Percentiles rank a stretch among this genome's conserved stretches.
phyloP scores from a whole-genome alignment of 2,329 filamentous ascomycete species.

The Colletotrichum sidae region DNA sequence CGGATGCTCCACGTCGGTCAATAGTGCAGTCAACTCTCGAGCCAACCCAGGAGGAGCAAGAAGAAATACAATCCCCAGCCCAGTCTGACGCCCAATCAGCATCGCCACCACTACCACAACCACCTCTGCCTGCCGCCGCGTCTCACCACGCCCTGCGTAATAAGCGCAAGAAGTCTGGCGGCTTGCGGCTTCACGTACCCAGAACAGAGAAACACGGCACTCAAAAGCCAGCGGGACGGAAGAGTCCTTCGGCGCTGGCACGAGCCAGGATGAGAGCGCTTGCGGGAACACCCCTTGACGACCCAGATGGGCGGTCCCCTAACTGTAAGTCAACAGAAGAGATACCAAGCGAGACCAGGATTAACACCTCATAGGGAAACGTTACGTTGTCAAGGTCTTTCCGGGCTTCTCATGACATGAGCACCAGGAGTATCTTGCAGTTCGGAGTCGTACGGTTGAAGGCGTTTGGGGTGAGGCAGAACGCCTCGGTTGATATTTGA shows the following conservation, averaged over 20 bases:
- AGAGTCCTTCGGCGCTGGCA: slow-evolving; percentile 57
- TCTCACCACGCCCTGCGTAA: slow-evolving; percentile 14
- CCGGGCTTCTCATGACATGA: slow-evolving; percentile 48
- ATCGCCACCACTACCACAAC: slow-evolving; percentile 10
- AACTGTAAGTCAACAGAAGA: slow-evolving; percentile 49
- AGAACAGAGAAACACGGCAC: slow-evolving; percentile 11
- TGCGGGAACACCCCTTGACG: slow-evolving; percentile 56
- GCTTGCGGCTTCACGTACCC: slow-evolving; percentile 29
- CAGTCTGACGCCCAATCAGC: slow-evolving; percentile 15
- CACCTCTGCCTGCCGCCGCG: slow-evolving; percentile 5
- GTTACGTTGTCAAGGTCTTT: slow-evolving; percentile 56
- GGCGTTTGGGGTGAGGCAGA: slow-evolving; percentile 34
- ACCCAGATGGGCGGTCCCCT: slow-evolving; percentile 53
- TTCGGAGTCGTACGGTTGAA: slow-evolving; percentile 26
- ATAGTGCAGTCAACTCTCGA: slow-evolving; percentile 25
- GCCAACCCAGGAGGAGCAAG: slow-evolving; percentile 34
- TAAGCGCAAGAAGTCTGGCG: slow-evolving; percentile 28
- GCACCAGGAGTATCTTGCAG: slow-evolving; percentile 16
- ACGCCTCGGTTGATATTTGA: slow-evolving; percentile 20
- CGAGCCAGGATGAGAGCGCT: slow-evolving; percentile 57
- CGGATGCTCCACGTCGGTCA: slow-evolving; percentile 20
- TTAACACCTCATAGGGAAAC: slow-evolving; percentile 50
- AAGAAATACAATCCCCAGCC: slow-evolving; percentile 24
- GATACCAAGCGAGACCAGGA: neutral
- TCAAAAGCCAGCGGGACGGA: slow-evolving; percentile 45